Base-by-base conservation (phyloP, 805 yeast genomes). In the Kuraishia hungarica region DNA sequence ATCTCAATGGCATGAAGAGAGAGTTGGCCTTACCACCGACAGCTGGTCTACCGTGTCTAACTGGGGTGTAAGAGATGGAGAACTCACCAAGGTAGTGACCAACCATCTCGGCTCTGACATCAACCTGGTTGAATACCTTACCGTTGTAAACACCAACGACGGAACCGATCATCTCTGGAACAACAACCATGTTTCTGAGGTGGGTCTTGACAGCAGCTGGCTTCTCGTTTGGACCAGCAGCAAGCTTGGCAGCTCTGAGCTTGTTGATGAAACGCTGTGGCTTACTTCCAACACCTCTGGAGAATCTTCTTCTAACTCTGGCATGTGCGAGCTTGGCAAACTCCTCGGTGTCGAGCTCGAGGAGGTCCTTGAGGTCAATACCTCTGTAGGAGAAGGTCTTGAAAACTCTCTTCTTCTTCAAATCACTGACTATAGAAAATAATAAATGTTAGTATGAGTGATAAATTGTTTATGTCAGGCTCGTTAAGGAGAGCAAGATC, bases 41-140 rank as follows among this genome's bases (percentile, higher is more conserved):
- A 59, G 72, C 63, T 57, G 72, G 64, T 64, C 69, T 70, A 87
- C 97, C 97, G 85, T 96, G 99, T 85, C 96, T 90, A 77, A 93
- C 97, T 76, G 99, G 99, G 79, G 96, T 89, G 86, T 94, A 94
- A 71, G 99, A 83, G 81, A 94, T 94, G 73, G 99, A 93, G 90
- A 94, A 94, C 84, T 94, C 99, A 83, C 97, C 99, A 72, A 94
- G 89, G 96, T 94, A 94, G 88, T 93, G 97, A 77, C 99, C 98
- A 76, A 93, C 92, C 99, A 94, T 94, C 84, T 94, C 99, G 73
- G 99, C 97, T 79, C 83, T 91, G 81, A 94, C 82, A 80, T 94
- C 99, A 78, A 94, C 97, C 71, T 86, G 88, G 96, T 93, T 93
- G 96, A 94, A 94, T 70, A 83, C 89, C 84, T 94, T 94, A 83